A percentile compares a stretch with the other conserved stretches of the same genome.
Conservation (phyloP, 225 moss, liverwort and hornwort genomes). For the Bryum argenteum region DNA sequence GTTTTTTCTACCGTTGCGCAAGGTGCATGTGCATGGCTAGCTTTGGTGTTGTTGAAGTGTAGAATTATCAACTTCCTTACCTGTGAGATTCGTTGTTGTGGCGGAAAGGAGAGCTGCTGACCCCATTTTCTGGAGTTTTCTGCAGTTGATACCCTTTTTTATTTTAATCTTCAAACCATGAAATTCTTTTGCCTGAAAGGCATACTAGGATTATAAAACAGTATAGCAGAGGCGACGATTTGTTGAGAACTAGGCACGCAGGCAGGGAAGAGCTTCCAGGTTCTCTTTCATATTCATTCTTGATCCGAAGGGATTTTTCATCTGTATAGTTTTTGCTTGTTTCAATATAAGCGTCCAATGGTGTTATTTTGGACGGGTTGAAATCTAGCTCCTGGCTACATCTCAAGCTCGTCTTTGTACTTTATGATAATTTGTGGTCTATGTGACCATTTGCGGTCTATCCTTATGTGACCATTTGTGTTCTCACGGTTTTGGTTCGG, state of each 20-base stretch:
- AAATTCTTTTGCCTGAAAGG: slow-evolving; percentile 33
- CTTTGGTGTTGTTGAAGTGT: slow-evolving; percentile 21
- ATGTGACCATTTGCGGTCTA: too few species aligned
- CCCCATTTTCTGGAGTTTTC: slow-evolving; percentile 17
- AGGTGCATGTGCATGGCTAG: slow-evolving; percentile 23
- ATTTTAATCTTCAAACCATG: not conserved
- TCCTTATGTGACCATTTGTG: too few species aligned
- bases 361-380: slow-evolving; percentile 9
- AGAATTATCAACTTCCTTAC: slow-evolving; percentile 9
- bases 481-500: too few species aligned
- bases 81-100: slow-evolving; percentile 23
- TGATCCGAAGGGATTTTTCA: slow-evolving; percentile 20
- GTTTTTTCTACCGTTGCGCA: slow-evolving; percentile 24
- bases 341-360: slow-evolving; percentile 10
- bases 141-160: slow-evolving; percentile 12
- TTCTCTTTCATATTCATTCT: slow-evolving; percentile 22
- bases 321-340: slow-evolving; percentile 19
- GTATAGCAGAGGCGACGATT: slow-evolving; percentile 9
- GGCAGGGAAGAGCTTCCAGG: slow-evolving; percentile 11
- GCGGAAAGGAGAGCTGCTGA: slow-evolving; percentile 13
- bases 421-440: too few species aligned
- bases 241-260: slow-evolving; percentile 20
- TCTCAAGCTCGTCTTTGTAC: too few species aligned
- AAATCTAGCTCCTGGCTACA: not conserved
- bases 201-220: slow-evolving; percentile 11